Evolutionary conservation across 176 grass and related monocot genomes (phyloP).

Genomic region (Oryza australiensis): DNA sequence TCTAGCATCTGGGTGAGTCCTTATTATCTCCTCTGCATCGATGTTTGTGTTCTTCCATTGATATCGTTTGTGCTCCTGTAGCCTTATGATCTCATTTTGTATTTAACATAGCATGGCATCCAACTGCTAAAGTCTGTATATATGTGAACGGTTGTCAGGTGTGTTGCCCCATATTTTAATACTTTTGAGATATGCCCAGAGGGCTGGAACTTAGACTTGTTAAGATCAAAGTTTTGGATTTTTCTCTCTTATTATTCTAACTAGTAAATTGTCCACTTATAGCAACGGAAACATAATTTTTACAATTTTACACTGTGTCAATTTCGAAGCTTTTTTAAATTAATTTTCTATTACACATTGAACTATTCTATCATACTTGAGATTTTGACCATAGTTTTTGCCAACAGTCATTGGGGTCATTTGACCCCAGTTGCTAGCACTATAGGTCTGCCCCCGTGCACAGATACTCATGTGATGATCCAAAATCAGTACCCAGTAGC

Average conservation of each 20-base stretch:
- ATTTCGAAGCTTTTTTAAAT: no score
- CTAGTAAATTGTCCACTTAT: not conserved
- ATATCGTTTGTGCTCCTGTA: not conserved
- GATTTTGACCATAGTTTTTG: no score
- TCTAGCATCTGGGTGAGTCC: constrained; percentile 87
- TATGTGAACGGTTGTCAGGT: not conserved
- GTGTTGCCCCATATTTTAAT: not conserved
- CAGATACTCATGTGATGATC: no score
- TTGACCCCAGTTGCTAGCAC: no score
- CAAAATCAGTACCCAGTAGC: no score
- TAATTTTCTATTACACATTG: no score
- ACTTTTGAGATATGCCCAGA: not conserved
- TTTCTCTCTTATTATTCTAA: not conserved
- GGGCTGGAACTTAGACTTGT: not conserved
- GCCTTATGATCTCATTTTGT: not conserved
- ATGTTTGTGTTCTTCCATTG: constrained; percentile 14
- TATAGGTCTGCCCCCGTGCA: no score
- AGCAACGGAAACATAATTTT: not conserved
- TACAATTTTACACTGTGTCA: not conserved
- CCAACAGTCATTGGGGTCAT: no score
- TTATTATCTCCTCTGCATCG: constrained; percentile 10
- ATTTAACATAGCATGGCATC: constrained; percentile 7
- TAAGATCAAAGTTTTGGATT: constrained; percentile 1
- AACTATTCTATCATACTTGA: no score
- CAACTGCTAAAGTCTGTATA: not conserved